A percentile compares a stretch with the other conserved stretches of the same genome.
These are phyloP conservation scores for Claviceps lovelessii DNA, from an alignment of 2,329 filamentous ascomycete genomes.

Conservation along the genomic window DNA sequence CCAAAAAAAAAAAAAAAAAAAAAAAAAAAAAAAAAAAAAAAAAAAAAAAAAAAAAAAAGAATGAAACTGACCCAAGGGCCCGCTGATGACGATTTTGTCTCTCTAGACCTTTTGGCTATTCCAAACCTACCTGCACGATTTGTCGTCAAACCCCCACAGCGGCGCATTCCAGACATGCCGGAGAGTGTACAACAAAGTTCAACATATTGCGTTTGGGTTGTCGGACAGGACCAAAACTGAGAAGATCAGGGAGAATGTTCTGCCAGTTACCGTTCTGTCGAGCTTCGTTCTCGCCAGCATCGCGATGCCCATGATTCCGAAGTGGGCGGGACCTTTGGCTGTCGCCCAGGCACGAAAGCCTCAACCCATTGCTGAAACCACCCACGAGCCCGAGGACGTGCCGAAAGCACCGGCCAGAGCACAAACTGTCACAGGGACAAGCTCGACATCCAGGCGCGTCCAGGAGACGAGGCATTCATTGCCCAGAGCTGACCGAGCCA, in stretches of 20 bases:
- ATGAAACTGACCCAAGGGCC: constrained; percentile 9
- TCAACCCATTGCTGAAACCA: constrained; percentile 25
- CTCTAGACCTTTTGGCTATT: constrained; percentile 77
- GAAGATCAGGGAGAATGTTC: constrained; percentile 66
- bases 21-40: too few relatives aligned
- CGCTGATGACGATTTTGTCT: not conserved
- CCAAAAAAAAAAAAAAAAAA: too few relatives aligned
- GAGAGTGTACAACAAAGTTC: constrained; percentile 75
- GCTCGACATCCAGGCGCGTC: constrained; percentile 33
- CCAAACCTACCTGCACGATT: constrained; percentile 74
- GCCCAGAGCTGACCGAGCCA: constrained; percentile 23
- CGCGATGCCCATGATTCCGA: constrained; percentile 60
- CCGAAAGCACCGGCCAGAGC: constrained; percentile 44
- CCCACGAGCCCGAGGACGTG: constrained; percentile 21
- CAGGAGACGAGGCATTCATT: constrained; percentile 30
- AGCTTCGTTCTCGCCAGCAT: constrained; percentile 68
- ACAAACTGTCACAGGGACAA: constrained; percentile 46
- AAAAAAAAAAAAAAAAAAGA: not conserved
- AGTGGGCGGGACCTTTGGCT: constrained; percentile 65
- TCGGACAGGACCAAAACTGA: constrained; percentile 54
- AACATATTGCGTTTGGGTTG: constrained; percentile 72
- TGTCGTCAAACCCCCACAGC: constrained; percentile 59
- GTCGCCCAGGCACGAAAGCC: constrained; percentile 71
- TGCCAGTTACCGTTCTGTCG: constrained; percentile 67
- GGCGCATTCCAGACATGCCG: constrained; percentile 70